Base-by-base conservation (phyloP, 139 green algal species). In the Chlorella sorokiniana region DNA sequence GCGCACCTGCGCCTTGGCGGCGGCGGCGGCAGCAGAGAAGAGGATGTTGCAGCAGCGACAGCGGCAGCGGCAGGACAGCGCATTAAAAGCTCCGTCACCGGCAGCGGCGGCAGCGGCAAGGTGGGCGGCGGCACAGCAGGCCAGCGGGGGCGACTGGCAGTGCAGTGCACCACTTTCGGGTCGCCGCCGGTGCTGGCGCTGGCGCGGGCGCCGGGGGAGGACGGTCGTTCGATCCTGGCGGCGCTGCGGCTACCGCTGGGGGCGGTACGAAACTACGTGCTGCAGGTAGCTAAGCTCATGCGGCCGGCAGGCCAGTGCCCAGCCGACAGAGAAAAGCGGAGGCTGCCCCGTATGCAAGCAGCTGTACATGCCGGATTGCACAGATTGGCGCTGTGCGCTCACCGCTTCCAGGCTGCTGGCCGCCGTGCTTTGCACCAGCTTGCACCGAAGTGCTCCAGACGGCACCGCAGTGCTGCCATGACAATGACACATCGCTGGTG, bases 111-210 rank as follows among this genome's bases (percentile, higher is more conserved):
- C 73, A 69, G 40, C 73, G 18, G 54, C 70, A 64, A n/a, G 20
- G 3, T 29, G 29, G 29, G 29, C 40, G 7, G 68, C 40, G 68
- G 41, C 41, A 29, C 40, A 4, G 23, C 9, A 22, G 27, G 31
- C n/a, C 51, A 44, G 27, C 56, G 16, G 38, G 38, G 20, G 38
- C 38, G 52, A 22, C 18, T 42, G 74, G 40, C 35, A 16, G 48
- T 82, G 1, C 8, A 41, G 8, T 38, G 25, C 62, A 85, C 84
- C 42, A 91, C 86, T 2, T 95, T 93, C 83, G 91, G 91, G 11
- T 91, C 89, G 6, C 91, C 91, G 4, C 88, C 90, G 1, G 90
- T 94, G 7, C 78, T 95, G 37, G 83, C 90, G 0, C 89, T 81
- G n/a, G 63, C 63, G 5, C 63, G 75, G 4, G 79, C 54, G 35